phyloP scores from a whole-genome alignment of 352 stramenopile species.

The Thalassiosira oceanica region DNA sequence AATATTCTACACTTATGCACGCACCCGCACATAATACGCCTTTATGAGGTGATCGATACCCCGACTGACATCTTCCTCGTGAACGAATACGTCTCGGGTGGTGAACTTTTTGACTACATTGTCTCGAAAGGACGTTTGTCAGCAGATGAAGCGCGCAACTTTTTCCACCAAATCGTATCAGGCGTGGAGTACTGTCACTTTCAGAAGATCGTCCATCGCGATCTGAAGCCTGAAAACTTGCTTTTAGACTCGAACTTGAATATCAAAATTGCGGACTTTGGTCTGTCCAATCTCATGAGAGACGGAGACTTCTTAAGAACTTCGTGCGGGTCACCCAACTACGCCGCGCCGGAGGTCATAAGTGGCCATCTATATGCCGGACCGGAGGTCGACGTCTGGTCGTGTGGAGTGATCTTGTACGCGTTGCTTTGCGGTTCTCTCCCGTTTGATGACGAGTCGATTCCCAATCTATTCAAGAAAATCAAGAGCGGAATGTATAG shows the following conservation, averaged over 20 bases:
- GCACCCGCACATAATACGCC: conserved; percentile 99
- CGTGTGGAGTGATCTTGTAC: conserved; percentile 98
- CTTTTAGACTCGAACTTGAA: conserved; percentile 97
- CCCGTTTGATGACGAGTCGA: conserved; percentile 98
- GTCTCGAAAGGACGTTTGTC: conserved; percentile 92
- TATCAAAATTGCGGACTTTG: conserved; percentile 99
- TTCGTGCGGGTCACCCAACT: conserved; percentile 95
- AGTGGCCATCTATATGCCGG: conserved; percentile 96
- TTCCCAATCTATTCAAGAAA: conserved; percentile 99
- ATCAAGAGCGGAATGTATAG: conserved; percentile 98
- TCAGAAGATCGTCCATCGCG: conserved; percentile 97
- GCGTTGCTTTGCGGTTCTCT: conserved; percentile 96
- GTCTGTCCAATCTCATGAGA: conserved; percentile 97
- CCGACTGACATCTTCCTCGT: conserved; percentile 96
- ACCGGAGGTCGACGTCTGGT: conserved; percentile 99
- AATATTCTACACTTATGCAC: conserved; percentile 97
- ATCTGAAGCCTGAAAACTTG: conserved; percentile 98
- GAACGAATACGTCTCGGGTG: conserved; percentile 91
- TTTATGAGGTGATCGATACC: conserved; percentile 98
- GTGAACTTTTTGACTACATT: conserved; percentile 98
- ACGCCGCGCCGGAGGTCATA: conserved; percentile 99
- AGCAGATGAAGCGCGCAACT: conserved; percentile 96
- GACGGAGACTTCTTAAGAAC: conserved; percentile 98
- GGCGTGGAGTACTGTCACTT: conserved; percentile 99
- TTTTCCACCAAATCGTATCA: conserved; percentile 98